A percentile compares a stretch with the other conserved stretches of the same genome.
Conservation (phyloP, 345 rosid species). For the Sonneratia alba region DNA sequence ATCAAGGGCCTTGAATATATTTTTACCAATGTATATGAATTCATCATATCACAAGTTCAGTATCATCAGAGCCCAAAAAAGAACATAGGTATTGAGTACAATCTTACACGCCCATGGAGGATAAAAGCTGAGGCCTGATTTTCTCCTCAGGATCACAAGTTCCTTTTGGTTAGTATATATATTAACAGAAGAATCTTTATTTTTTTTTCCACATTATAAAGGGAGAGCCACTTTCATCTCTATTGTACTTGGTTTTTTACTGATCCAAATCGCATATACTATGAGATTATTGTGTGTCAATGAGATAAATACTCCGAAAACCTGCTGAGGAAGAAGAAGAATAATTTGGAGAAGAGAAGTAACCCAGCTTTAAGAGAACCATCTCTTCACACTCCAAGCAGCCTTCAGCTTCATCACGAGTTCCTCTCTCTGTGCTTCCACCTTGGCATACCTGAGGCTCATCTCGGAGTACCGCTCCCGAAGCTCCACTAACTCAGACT, state of each 20-base stretch:
- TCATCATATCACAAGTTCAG: not conserved
- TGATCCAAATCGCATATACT: not conserved
- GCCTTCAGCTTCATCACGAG: slow-evolving; percentile 53
- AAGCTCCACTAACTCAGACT: slow-evolving; percentile 38
- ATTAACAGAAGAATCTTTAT: too few relatives aligned
- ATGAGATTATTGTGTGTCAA: not conserved
- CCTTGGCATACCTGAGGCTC: slow-evolving; percentile 62
- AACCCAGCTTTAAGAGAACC: slow-evolving; percentile 17
- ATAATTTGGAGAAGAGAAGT: not conserved
- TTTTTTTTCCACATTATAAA: too few relatives aligned
- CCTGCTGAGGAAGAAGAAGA: not conserved
- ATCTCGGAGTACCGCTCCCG: slow-evolving; percentile 39
- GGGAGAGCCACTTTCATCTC: not conserved
- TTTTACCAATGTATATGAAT: not conserved
- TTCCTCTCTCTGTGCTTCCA: slow-evolving; percentile 47
- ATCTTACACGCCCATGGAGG: not conserved
- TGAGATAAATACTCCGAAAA: not conserved
- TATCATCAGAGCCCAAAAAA: not conserved
- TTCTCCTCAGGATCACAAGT: not conserved
- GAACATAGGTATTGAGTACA: too few relatives aligned
- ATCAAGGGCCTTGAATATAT: too few relatives aligned
- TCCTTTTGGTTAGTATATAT: too few relatives aligned
- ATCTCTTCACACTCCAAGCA: slow-evolving; percentile 27
- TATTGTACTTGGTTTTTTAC: not conserved
- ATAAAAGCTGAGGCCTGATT: not conserved